These are phyloP conservation scores for Backusella liffmaniae DNA, from an alignment of 192 early-diverging fungal genomes.

Conservation along the genomic window DNA sequence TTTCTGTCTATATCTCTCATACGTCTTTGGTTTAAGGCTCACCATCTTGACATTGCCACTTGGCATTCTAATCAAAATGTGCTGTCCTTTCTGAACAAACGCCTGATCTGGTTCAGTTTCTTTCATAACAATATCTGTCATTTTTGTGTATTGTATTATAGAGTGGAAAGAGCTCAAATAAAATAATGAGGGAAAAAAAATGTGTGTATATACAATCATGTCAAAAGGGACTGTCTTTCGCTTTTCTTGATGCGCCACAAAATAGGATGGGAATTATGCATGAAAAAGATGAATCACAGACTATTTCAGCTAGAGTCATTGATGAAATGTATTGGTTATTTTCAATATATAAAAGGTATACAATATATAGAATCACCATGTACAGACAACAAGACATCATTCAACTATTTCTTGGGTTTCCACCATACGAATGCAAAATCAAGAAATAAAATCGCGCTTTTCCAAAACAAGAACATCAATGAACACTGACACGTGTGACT, in stretches of 20 bases:
- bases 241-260: neutral
- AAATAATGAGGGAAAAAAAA: neutral
- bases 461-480: no score
- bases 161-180: neutral
- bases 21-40: constrained; percentile 60
- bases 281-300: no score
- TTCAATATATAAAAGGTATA: no score
- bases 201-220: neutral
- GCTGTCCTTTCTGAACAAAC: constrained; percentile 31
- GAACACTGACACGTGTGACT: no score
- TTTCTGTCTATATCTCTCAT: constrained; percentile 1
- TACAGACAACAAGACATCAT: no score
- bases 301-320: no score
- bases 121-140: constrained; percentile 2
- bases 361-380: no score
- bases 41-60: constrained; percentile 83
- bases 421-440: no score
- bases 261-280: neutral
- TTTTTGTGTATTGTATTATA: neutral
- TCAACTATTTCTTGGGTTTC: no score
- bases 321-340: no score
- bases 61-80: constrained; percentile 79
- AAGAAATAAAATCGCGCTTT: no score
- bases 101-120: neutral
- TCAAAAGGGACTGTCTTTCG: neutral